phyloP scores from a whole-genome alignment of 208 protist species.

The Strigomonas culicis region DNA sequence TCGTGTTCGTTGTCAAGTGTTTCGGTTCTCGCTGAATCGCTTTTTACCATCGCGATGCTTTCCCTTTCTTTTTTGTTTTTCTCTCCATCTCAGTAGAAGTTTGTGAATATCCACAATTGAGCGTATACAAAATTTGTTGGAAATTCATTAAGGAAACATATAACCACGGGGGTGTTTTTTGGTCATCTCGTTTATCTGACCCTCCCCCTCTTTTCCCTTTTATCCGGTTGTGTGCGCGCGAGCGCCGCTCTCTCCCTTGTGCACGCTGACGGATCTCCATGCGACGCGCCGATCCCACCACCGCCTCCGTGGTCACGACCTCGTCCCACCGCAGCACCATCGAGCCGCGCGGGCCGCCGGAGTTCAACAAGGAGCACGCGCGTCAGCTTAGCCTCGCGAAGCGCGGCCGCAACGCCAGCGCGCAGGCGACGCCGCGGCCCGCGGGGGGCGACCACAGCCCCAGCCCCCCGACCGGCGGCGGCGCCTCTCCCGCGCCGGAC shows the following conservation, averaged over 20 bases:
- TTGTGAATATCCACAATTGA: no score
- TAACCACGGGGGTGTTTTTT: conserved; percentile 13
- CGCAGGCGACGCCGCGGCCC: conserved; percentile 15
- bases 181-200: neutral
- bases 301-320: conserved; percentile 16
- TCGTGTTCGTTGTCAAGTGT: no score
- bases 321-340: conserved; percentile 61
- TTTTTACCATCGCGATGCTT: no score
- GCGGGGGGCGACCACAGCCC: neutral
- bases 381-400: conserved; percentile 39
- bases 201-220: neutral
- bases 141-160: no score
- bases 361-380: conserved; percentile 59
- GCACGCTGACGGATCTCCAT: no score
- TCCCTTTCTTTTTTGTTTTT: neutral
- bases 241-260: neutral
- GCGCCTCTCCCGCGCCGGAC: conserved; percentile 10
- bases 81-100: neutral
- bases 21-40: no score
- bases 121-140: no score
- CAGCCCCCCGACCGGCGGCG: neutral
- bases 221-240: neutral
- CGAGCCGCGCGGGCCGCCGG: conserved; percentile 46
- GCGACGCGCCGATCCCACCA: neutral
- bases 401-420: conserved; percentile 23